Conservation (phyloP, 495 filamentous ascomycete genomes). For the Trichoderma orchidacearum region DNA sequence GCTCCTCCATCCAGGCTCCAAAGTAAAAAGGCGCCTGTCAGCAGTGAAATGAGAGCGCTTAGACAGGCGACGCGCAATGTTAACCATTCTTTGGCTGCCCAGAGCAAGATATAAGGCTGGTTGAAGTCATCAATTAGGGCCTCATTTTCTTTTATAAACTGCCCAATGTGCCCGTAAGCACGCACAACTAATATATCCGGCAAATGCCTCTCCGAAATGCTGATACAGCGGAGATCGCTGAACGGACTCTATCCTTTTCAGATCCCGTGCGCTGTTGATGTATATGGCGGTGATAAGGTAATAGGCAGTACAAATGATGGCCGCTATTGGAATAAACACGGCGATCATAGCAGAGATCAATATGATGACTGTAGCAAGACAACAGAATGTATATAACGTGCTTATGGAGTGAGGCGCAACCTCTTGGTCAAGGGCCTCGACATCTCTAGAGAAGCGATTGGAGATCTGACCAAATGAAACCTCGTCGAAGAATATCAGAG, state of each 20-base stretch:
- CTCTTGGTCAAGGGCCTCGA: slow-evolving; percentile 91
- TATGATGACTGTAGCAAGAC: slow-evolving; percentile 73
- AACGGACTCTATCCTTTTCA: slow-evolving; percentile 89
- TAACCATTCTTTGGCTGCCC: slow-evolving; percentile 93
- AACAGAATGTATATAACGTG: slow-evolving; percentile 37
- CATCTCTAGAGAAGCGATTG: slow-evolving; percentile 96
- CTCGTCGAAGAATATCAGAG: slow-evolving; percentile 94
- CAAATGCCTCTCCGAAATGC: slow-evolving; percentile 92
- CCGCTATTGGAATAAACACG: slow-evolving; percentile 71
- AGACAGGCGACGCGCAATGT: slow-evolving; percentile 80
- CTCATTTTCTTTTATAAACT: slow-evolving; percentile 90
- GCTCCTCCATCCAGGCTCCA: slow-evolving; percentile 56
- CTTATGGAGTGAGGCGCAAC: slow-evolving; percentile 76
- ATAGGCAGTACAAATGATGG: slow-evolving; percentile 77
- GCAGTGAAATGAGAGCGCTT: slow-evolving; percentile 86
- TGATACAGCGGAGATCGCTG: slow-evolving; percentile 92
- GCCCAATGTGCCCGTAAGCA: slow-evolving; percentile 84
- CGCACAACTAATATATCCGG: slow-evolving; percentile 90
- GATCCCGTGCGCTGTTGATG: slow-evolving; percentile 75
- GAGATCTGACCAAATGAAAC: slow-evolving; percentile 94
- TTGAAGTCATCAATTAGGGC: slow-evolving; percentile 75
- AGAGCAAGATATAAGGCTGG: slow-evolving; percentile 88
- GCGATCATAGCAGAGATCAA: slow-evolving; percentile 90
- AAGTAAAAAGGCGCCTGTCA: slow-evolving; percentile 87
- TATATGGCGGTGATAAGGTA: slow-evolving; percentile 76